Evolutionary conservation across 805 yeast genomes (phyloP), one percentile per base, ranked within the genome.

Genomic region (Teunomyces atbi): DNA sequence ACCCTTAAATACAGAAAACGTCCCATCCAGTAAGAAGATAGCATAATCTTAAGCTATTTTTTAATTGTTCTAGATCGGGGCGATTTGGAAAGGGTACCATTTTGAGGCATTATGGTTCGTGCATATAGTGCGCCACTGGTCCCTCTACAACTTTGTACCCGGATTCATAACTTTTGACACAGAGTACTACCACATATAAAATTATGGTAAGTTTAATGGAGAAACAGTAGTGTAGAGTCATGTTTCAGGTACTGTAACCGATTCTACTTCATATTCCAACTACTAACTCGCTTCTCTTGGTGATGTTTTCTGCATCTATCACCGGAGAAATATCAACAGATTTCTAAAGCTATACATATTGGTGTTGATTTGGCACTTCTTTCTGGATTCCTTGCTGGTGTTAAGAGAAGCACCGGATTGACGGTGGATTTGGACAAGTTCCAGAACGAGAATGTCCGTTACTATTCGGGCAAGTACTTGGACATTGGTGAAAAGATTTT

Each of bases 401-500:
- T 86, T 38, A 84, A 81, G 62, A 77, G 88, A 62, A 80, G 78
- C 54, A 81, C 92, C 1, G 92, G 94, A 0, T 66, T 86, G 21
- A 76, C 69, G 6, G 82, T 84, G 29, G 78, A 84, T 56, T 52
- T 79, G 10, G 79, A 78, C 10, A 39, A 65, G 1, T 57, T 82
- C n/a, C 61, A 58, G 19, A 68, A 59, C 45, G 71, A 71, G 15
- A 77, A 78, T 6, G 64, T 78, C 4, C 75, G 74, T 52, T 68
- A 71, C 32, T 82, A 82, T 55, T 71, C 84, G 4, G 68, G 69
- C 29, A 84, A 81, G 60, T 94, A 91, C 61, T 74, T 94, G 51
- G 86, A 82, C 44, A 61, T 84, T 23, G 99, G 99, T n/a, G 99
- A 94, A 59, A 81, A 82, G 64, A 68, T 86, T 2, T 82, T 84